Evolutionary conservation across 2,329 filamentous ascomycete species (phyloP).

Genomic region (Scleromitrula shiraiana): DNA sequence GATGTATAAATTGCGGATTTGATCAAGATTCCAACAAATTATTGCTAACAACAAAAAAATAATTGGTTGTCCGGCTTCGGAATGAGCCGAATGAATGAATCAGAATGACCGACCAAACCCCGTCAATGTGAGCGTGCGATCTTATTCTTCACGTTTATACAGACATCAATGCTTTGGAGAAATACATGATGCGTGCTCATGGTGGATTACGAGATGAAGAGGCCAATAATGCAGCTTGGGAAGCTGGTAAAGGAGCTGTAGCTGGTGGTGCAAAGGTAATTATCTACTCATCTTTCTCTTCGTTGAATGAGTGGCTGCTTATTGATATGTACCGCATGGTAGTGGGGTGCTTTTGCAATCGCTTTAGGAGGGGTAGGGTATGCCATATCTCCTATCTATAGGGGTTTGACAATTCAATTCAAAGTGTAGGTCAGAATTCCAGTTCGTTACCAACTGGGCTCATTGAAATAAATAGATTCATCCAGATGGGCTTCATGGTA

Average conservation of each 20-base stretch:
- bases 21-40: not conserved
- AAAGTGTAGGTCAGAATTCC: constrained; percentile 53
- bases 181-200: constrained; percentile 38
- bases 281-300: not conserved
- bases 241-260: constrained; percentile 59
- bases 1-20: not conserved
- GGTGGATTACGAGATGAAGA: constrained; percentile 57
- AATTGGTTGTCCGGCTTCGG: constrained; percentile 9
- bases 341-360: constrained; percentile 62
- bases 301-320: not conserved
- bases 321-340: constrained; percentile 11
- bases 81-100: constrained; percentile 6
- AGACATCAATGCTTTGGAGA: constrained; percentile 9
- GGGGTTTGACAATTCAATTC: constrained; percentile 65
- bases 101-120: constrained; percentile 7
- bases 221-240: constrained; percentile 61
- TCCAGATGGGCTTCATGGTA: constrained; percentile 70
- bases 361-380: constrained; percentile 56
- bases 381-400: constrained; percentile 61
- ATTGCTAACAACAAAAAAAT: constrained; percentile 1
- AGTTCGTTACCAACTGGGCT: not conserved
- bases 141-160: constrained; percentile 2
- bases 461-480: constrained; percentile 46
- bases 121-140: not conserved
- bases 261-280: constrained; percentile 57